Conservation (phyloP, 2,329 filamentous ascomycete species). For the Xylariales sp. region DNA sequence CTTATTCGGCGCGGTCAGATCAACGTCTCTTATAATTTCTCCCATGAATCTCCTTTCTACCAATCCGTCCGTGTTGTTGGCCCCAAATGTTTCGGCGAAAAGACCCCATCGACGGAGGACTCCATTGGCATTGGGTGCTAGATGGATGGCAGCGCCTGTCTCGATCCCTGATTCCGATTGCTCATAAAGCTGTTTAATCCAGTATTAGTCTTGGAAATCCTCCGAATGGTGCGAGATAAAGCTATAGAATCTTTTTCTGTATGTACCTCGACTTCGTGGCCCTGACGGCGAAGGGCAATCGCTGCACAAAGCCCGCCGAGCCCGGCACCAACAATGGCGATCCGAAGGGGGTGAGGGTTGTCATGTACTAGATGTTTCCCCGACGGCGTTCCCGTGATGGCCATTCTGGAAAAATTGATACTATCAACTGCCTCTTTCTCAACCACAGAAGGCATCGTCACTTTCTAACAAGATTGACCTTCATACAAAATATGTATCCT, state of each 20-base stretch:
- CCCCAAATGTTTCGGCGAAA: slow-evolving; percentile 53
- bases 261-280: slow-evolving; percentile 33
- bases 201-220: background rate
- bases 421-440: background rate
- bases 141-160: slow-evolving; percentile 70
- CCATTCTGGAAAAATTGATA: background rate
- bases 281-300: slow-evolving; percentile 43
- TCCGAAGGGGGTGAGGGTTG: background rate
- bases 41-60: slow-evolving; percentile 41
- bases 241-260: background rate
- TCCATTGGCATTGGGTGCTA: slow-evolving; percentile 71
- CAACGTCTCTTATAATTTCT: slow-evolving; percentile 44
- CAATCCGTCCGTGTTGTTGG: slow-evolving; percentile 45
- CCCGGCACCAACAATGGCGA: slow-evolving; percentile 48
- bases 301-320: slow-evolving; percentile 50
- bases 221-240: background rate
- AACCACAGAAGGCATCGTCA: slow-evolving; percentile 1
- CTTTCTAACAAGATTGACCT: background rate
- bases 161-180: slow-evolving; percentile 67
- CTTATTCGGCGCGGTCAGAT: slow-evolving; percentile 53
- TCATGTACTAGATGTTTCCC: background rate
- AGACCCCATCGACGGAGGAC: slow-evolving; percentile 59
- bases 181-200: slow-evolving; percentile 60
- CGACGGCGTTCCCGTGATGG: background rate
- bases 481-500: background rate